Evolutionary conservation across 352 stramenopile genomes (phyloP).

Genomic region (Pythium oligandrum): DNA sequence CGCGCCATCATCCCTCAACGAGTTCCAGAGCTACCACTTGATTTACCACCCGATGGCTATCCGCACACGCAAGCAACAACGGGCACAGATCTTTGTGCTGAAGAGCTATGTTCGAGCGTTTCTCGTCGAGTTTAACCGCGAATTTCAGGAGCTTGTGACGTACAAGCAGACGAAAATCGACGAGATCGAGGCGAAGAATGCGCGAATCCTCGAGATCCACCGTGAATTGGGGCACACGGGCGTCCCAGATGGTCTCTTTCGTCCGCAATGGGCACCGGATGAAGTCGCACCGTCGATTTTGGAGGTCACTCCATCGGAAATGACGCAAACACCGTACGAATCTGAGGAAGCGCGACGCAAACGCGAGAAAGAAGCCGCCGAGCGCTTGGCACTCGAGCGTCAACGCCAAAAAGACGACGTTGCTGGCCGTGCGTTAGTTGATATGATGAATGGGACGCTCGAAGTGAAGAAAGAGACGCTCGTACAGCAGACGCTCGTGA

Average conservation of each 20-base stretch:
- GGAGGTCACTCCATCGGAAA: slow-evolving; percentile 62
- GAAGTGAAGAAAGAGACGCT: slow-evolving; percentile 85
- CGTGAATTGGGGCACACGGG: slow-evolving; percentile 38
- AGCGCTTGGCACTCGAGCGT: slow-evolving; percentile 26
- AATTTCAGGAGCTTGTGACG: slow-evolving; percentile 69
- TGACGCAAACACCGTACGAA: slow-evolving; percentile 85
- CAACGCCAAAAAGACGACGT: slow-evolving; percentile 83
- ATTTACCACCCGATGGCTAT: slow-evolving; percentile 87
- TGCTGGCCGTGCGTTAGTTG: slow-evolving; percentile 63
- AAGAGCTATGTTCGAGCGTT: slow-evolving; percentile 63
- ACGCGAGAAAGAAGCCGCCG: slow-evolving; percentile 35
- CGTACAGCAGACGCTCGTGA: slow-evolving; percentile 52
- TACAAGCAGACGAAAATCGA: slow-evolving; percentile 83
- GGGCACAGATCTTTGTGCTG: slow-evolving; percentile 85
- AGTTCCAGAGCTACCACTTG: slow-evolving; percentile 51
- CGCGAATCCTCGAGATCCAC: slow-evolving; percentile 85
- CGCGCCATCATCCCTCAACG: slow-evolving; percentile 19
- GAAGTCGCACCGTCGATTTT: slow-evolving; percentile 71
- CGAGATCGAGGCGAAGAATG: slow-evolving; percentile 86
- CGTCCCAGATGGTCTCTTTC: slow-evolving; percentile 35
- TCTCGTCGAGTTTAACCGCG: slow-evolving; percentile 74
- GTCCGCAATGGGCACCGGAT: slow-evolving; percentile 41
- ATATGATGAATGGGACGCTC: slow-evolving; percentile 95
- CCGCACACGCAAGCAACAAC: slow-evolving; percentile 75
- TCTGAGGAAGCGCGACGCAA: slow-evolving; percentile 54